A percentile compares a stretch with the other conserved stretches of the same genome.
phyloP scores from a whole-genome alignment of 495 filamentous ascomycete genomes.

The Penicillium soppii region DNA sequence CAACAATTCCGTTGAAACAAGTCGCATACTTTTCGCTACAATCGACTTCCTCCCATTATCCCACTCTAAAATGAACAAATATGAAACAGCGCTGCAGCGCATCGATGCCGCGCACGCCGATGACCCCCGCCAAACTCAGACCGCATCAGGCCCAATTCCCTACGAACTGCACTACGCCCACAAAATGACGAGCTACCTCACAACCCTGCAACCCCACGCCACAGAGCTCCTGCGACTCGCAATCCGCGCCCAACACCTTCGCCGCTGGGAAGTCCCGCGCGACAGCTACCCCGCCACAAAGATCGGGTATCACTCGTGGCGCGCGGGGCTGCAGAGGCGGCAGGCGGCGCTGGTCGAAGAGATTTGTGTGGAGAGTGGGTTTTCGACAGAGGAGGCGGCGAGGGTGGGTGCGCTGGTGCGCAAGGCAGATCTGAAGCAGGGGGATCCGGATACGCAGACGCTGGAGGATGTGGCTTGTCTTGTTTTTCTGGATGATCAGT shows the following conservation, averaged over 20 bases:
- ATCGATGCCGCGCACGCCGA: constrained; percentile 73
- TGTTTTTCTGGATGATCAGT: constrained; percentile 82
- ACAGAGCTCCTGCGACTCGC: constrained; percentile 67
- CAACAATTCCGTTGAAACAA: background rate
- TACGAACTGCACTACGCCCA: constrained; percentile 80
- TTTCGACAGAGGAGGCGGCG: constrained; percentile 42
- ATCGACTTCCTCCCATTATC: background rate
- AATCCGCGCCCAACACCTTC: constrained; percentile 78
- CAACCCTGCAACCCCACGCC: constrained; percentile 51
- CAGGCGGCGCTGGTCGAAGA: constrained; percentile 61
- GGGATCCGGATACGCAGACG: constrained; percentile 65
- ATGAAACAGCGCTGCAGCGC: constrained; percentile 51
- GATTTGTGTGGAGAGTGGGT: constrained; percentile 55
- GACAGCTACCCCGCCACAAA: constrained; percentile 65
- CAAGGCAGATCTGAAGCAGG: constrained; percentile 60
- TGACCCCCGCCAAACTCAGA: constrained; percentile 56
- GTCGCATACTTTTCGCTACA: too few species aligned
- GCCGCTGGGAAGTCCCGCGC: constrained; percentile 78
- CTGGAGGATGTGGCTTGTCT: constrained; percentile 84
- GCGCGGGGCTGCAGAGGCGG: constrained; percentile 64
- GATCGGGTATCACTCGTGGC: constrained; percentile 74
- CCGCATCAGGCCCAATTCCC: constrained; percentile 37
- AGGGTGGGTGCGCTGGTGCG: constrained; percentile 60
- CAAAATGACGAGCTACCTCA: constrained; percentile 72
- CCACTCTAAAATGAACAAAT: constrained; percentile 25